Base-by-base conservation (phyloP, 2,329 filamentous ascomycete species). In the Colletotrichum lentis region DNA sequence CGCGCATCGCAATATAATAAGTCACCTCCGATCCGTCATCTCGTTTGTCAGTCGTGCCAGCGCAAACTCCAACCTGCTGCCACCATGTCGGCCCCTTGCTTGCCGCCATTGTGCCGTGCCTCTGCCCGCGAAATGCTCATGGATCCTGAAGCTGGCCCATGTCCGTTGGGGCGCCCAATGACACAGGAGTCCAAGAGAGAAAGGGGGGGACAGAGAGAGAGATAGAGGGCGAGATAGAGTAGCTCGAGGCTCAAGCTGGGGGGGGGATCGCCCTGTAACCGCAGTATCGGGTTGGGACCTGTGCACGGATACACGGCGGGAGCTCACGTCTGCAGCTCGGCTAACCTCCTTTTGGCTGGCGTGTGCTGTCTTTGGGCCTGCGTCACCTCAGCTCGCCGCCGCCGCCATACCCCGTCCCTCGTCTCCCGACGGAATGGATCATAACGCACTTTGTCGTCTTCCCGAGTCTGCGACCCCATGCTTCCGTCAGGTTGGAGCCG, bases 191-290 rank as follows among this genome's bases (percentile, higher is more conserved):
- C 8, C 10, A 35, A 3, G 8, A 35, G 31, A 35, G 31, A 35
- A 10, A 7, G 31, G 31, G 8, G 10, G 27, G 8, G 27, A 31
- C n/a, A n/a, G n/a, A n/a, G n/a, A n/a, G n/a, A n/a, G n/a, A n/a
- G n/a, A n/a, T n/a, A n/a, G n/a, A n/a, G n/a, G n/a, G n/a, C n/a
- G 1, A 31, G 31, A 35, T 8, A 35, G 37, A 24, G 12, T 24
- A 56, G 20, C 37, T 49, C 64, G 55, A 47, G 61, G 20, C 27
- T 56, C 67, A 57, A 37, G 61, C 56, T 47, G 56, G 69, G 67
- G 69, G 56, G 69, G 67, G 69, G 69, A 70, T 69, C 69, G 64
- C 64, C 63, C 59, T 64, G 64, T 53, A 69, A 70, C 69, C 69
- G 43, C 47, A 71, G 41, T 49, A 27, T 49, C 65, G 69, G 69